These are phyloP conservation scores for Neurospora tetrasperma DNA, from an alignment of 495 filamentous ascomycete genomes.

Conservation along the genomic window DNA sequence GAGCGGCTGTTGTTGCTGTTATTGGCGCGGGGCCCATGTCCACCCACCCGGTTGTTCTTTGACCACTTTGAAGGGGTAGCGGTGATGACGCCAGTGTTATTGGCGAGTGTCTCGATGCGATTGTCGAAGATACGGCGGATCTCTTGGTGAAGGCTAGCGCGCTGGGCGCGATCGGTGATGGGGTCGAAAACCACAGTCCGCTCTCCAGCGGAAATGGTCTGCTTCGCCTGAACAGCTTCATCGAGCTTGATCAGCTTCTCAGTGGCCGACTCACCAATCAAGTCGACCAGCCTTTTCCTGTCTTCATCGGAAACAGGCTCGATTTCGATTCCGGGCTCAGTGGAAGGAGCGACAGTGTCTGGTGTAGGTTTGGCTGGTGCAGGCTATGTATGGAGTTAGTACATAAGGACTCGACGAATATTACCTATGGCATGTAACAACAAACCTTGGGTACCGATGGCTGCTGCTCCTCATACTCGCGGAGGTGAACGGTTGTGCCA, in stretches of 20 bases:
- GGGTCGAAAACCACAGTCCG: slow-evolving; percentile 20
- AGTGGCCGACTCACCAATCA: slow-evolving; percentile 23
- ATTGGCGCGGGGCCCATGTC: slow-evolving; percentile 14
- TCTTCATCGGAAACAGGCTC: slow-evolving; percentile 15
- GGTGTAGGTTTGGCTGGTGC: not conserved
- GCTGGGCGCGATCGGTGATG: slow-evolving; percentile 28
- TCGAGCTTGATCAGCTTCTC: slow-evolving; percentile 27
- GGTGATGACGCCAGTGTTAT: slow-evolving; percentile 23
- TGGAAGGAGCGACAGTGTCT: not conserved
- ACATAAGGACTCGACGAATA: not conserved
- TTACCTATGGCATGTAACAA: slow-evolving; percentile 5
- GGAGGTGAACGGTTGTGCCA: slow-evolving; percentile 72
- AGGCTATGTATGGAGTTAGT: not conserved
- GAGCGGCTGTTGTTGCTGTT: slow-evolving; percentile 18
- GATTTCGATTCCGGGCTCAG: slow-evolving; percentile 1
- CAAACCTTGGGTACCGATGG: slow-evolving; percentile 25
- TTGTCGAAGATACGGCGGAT: slow-evolving; percentile 35
- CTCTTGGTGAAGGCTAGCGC: slow-evolving; percentile 32
- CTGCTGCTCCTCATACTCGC: slow-evolving; percentile 38
- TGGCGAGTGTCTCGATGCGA: slow-evolving; percentile 21
- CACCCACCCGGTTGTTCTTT: slow-evolving; percentile 20
- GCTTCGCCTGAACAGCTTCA: slow-evolving; percentile 19
- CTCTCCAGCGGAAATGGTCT: slow-evolving; percentile 10
- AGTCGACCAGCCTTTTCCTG: slow-evolving; percentile 7
- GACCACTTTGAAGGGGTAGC: slow-evolving; percentile 20